Conservation (phyloP, 1,284 basidiomycete species). For the Rhodotorula sp. region DNA sequence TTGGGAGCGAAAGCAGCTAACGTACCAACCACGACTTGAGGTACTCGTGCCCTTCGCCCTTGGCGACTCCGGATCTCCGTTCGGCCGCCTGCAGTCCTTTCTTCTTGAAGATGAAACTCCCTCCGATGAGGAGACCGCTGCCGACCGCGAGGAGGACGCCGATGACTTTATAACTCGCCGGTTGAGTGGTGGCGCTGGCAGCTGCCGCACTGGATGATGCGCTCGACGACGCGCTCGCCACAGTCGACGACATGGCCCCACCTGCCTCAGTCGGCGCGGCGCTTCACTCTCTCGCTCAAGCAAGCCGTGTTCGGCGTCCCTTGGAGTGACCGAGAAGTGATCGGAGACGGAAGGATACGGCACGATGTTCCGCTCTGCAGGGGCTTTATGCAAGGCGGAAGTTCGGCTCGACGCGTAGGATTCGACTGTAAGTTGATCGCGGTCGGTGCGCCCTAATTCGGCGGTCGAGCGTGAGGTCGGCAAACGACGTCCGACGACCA, state of each 20-base stretch:
- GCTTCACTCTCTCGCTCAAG: neutral
- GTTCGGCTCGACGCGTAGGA: too few relatives aligned
- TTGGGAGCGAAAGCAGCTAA: neutral
- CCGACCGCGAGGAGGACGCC: slow-evolving; percentile 73
- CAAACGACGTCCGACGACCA: too few relatives aligned
- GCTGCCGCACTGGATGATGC: neutral
- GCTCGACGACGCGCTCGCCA: slow-evolving; percentile 5
- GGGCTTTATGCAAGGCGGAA: too few relatives aligned
- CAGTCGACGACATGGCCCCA: neutral
- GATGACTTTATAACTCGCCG: slow-evolving; percentile 49
- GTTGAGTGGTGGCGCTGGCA: neutral
- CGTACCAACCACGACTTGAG: slow-evolving; percentile 66
- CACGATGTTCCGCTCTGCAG: too few relatives aligned
- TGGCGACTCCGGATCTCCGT: slow-evolving; percentile 56
- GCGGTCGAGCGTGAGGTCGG: too few relatives aligned
- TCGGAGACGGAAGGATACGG: neutral
- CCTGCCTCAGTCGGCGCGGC: neutral
- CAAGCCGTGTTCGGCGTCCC: neutral
- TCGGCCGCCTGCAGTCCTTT: slow-evolving; percentile 56
- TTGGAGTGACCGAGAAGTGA: neutral
- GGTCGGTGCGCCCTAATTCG: too few relatives aligned
- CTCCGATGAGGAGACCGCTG: slow-evolving; percentile 85
- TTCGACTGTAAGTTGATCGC: too few relatives aligned
- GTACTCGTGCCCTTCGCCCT: slow-evolving; percentile 92
- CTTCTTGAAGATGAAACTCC: slow-evolving; percentile 80